phyloP scores from a whole-genome alignment of 2,329 filamentous ascomycete genomes.

The Colletotrichum eremochloae region DNA sequence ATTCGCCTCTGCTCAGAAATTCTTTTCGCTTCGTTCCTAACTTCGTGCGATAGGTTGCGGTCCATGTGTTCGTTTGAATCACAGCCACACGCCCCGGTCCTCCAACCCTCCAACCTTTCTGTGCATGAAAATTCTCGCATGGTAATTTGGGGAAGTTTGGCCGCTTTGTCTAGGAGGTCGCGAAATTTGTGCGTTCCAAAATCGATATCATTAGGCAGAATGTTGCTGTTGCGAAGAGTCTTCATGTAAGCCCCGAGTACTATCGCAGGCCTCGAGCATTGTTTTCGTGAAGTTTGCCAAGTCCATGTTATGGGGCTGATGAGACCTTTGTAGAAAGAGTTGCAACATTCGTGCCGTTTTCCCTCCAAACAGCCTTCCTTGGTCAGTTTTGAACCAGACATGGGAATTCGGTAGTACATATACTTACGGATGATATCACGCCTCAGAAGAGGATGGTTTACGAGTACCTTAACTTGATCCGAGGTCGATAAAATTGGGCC shows the following conservation, averaged over 20 bases:
- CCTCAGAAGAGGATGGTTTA: conserved; percentile 41
- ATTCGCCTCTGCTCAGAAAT: conserved; percentile 33
- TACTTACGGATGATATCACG: conserved; percentile 38
- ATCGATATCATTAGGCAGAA: conserved; percentile 41
- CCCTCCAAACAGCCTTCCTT: conserved; percentile 31
- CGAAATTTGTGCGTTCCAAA: conserved; percentile 41
- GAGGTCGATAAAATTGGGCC: conserved; percentile 37
- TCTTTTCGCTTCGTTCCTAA: conserved; percentile 30
- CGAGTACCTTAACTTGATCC: conserved; percentile 30
- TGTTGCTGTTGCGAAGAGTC: conserved; percentile 28
- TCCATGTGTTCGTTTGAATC: conserved; percentile 27
- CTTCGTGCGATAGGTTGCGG: conserved; percentile 17
- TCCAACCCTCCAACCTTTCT: no score
- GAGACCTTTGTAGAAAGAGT: conserved; percentile 38
- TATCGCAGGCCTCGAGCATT: conserved; percentile 36
- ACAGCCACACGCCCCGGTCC: conserved; percentile 27
- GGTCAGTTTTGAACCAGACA: neutral
- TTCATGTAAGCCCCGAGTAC: conserved; percentile 39
- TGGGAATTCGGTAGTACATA: neutral
- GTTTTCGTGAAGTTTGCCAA: conserved; percentile 26
- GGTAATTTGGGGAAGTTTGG: conserved; percentile 31
- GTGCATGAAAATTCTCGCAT: conserved; percentile 22
- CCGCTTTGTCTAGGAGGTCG: conserved; percentile 34
- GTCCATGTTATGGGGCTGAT: conserved; percentile 35
- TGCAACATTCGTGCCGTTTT: conserved; percentile 40